Base-by-base conservation (phyloP, 2,329 filamentous ascomycete genomes). In the Nectriaceae sp. region DNA sequence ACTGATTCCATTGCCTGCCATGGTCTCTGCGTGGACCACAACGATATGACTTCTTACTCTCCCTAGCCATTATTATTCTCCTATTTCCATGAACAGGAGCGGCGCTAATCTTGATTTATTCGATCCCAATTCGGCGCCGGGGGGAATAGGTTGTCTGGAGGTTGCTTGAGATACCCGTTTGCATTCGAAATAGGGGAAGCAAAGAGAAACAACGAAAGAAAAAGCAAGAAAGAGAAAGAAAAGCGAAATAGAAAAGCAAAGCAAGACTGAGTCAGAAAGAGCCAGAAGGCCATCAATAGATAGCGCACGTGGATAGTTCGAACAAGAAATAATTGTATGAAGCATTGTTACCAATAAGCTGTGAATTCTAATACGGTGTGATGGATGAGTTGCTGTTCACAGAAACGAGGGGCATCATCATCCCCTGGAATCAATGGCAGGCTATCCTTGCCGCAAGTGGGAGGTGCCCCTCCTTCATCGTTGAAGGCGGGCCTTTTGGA, bases 141-240 rank as follows among this genome's bases (percentile, higher is more conserved):
- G n/a, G n/a, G n/a, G 54, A 56, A 46, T 41, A 53, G 44, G 37
- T 40, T 48, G 42, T 49, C 47, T 35, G 46, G 52, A 55, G 26
- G 38, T 52, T 49, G 46, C 50, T 55, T 52, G 44, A 63, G 58
- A 62, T 59, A 60, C 58, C 52, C 57, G 39, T 40, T 44, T 36
- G 44, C 44, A 42, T 22, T 24, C 44, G 38, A 41, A 55, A 51
- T 31, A 53, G 38, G 49, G 44, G 42, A 42, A 44, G 31, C 48
- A 55, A 43, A 39, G 39, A 46, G 37, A 48, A 40, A 46, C 21
- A 43, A 45, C 20, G 42, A 49, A 48, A 54, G 49, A 46, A 52
- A 49, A 47, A 49, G 38, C 47, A 21, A 39, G 45, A 44, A 41
- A 31, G 16, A 44, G 29, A 20, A 40, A 26, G 20, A 41, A 40